A percentile compares a stretch with the other conserved stretches of the same genome.
These are phyloP conservation scores for Zostera marina DNA, from an alignment of 116 monocot genomes.

Conservation along the genomic window DNA sequence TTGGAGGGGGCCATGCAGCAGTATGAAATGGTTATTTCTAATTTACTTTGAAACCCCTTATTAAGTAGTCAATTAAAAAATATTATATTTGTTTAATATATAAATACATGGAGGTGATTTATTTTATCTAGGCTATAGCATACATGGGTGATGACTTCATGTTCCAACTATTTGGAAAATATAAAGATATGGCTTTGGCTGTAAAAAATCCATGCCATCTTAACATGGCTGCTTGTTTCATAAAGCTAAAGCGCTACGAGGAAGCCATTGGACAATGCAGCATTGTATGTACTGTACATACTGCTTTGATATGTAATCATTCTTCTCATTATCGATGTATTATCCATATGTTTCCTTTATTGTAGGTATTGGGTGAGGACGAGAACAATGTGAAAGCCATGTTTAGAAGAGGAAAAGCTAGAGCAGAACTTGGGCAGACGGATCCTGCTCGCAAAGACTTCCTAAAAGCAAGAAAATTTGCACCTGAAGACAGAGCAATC, in stretches of 20 bases:
- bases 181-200: conserved; percentile 88
- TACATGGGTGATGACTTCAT: conserved; percentile 99
- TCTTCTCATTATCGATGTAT: neutral
- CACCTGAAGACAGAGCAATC: conserved; percentile 64
- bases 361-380: conserved; percentile 68
- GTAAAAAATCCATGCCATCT: conserved; percentile 99
- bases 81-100: neutral
- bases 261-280: conserved; percentile 91
- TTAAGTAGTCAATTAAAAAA: neutral
- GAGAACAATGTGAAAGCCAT: conserved; percentile 84
- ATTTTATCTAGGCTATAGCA: conserved; percentile 68
- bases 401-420: conserved; percentile 88
- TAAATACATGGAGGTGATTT: neutral
- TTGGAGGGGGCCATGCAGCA: conserved; percentile 96
- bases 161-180: conserved; percentile 98
- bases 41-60: conserved; percentile 3
- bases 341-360: neutral
- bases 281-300: conserved; percentile 40
- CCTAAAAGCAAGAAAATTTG: conserved; percentile 48
- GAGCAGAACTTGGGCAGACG: conserved; percentile 75
- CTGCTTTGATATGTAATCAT: neutral
- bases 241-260: conserved; percentile 69
- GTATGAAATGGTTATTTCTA: conserved; percentile 86
- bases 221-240: conserved; percentile 82
- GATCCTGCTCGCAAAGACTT: conserved; percentile 85